Conservation (phyloP, 805 yeast species). For the Lachancea sp. region DNA sequence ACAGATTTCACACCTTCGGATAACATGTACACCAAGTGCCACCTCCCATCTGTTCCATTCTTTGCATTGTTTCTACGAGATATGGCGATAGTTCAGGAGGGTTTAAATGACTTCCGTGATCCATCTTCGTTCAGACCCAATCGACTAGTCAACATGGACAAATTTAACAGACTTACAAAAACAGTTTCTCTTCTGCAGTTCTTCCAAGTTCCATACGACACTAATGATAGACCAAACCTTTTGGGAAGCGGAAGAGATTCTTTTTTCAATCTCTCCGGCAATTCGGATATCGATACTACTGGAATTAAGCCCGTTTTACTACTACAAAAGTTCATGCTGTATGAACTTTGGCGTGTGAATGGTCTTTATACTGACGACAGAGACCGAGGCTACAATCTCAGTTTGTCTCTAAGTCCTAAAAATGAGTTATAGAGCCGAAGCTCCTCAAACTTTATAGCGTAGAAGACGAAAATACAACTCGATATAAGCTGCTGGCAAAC, state of each 20-base stretch:
- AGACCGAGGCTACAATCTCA: conserved; percentile 68
- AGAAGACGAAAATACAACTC: neutral
- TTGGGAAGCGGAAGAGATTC: conserved; percentile 21
- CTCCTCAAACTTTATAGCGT: too few species aligned
- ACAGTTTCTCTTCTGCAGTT: conserved; percentile 61
- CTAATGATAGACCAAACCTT: conserved; percentile 10
- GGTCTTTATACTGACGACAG: conserved; percentile 53
- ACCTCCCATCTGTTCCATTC: conserved; percentile 68
- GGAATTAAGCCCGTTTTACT: conserved; percentile 31
- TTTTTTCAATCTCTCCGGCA: conserved; percentile 23
- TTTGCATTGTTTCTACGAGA: conserved; percentile 70
- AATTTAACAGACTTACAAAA: conserved; percentile 59
- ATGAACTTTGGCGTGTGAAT: conserved; percentile 66
- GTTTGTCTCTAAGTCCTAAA: conserved; percentile 42
- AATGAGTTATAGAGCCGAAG: neutral
- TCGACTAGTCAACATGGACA: conserved; percentile 62
- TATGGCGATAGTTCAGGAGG: conserved; percentile 73
- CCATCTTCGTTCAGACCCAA: conserved; percentile 45
- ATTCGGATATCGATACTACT: conserved; percentile 24
- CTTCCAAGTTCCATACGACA: conserved; percentile 54
- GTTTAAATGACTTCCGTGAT: conserved; percentile 63
- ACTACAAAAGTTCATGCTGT: conserved; percentile 47
- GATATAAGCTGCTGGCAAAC: neutral
- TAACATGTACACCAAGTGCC: conserved; percentile 17
- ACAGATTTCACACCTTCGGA: conserved; percentile 8